Evolutionary conservation across 768 basidiomycete species (phyloP), one percentile per base, ranked within the genome.

Genomic region (Lactarius quietus): DNA sequence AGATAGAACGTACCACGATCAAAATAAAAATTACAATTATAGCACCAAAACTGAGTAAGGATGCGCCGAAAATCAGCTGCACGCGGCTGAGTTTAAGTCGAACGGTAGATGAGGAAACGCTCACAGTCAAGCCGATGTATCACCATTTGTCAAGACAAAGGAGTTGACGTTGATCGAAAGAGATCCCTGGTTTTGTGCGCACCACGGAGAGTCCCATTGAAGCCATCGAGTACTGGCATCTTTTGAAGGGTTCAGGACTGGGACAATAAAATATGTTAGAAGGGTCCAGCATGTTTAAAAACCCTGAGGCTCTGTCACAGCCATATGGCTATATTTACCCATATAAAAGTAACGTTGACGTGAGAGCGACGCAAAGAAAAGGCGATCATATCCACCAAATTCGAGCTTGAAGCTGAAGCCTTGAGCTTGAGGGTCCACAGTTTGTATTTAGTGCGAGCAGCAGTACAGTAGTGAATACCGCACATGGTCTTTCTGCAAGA

Each of bases 51-150:
- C 41, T 48, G 28, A 65, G 59, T 28, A 61, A 41, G 23, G 75
- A 76, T 10, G 76, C 70, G 65, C 76, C 74, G 20, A 74, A 69
- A 10, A 75, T 72, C 43, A 79, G 58, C 78, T 79, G 59, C 48
- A 35, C 26, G 57, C 4, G 41, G 43, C 41, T 8, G 41, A 33
- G 23, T 26, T 31, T 12, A 58, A 59, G 45, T n/a, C 29, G 6
- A 20, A 10, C 29, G 29, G 61, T 53, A 58, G 43, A 45, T 28
- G 29, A 36, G 17, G 20, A 23, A 35, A 65, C 26, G 10, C 58
- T 23, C 55, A 78, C 77, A 20, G 77, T 74, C 52, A 78, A 68
- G 4, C 75, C 78, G 57, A 78, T 77, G 74, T 76, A 57, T 78
- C 68, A 17, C 74, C 75, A 6, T 74, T 72, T 9, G 73, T 76